Base-by-base conservation (phyloP, 306 rosid species). In the Fragaria nilgerrensis region DNA sequence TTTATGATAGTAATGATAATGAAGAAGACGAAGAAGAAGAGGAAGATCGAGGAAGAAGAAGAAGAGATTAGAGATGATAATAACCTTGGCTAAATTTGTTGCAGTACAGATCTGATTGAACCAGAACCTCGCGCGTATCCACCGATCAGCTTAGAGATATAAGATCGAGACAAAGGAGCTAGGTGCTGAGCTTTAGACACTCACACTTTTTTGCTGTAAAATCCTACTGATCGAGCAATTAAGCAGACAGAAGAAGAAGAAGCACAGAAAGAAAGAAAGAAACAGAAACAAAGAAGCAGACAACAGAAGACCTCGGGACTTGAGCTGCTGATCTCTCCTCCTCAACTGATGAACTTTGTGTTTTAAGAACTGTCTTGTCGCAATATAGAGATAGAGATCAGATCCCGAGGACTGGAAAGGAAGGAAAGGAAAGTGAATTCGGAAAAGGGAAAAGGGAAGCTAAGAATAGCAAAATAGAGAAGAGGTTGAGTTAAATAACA, bases 371-470 rank as follows among this genome's bases (percentile, higher is more conserved):
- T 68, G 83, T 61, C 79, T 70, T 76, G 36, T 76, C 76, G 34
- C 50, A 36, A 77, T 53, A 83, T 17, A 82, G 77, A 85, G 79
- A 50, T 56, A 75, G 70, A 49, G 61, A 85, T 73, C 84, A 77
- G 91, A 89, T 89, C 91, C 90, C 93, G 85, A 90, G 90, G 82
- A 82, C 75, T 44, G 36, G 53, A 65, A 74, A 73, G 68, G 68
- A 71, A 25, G 80, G 59, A 65, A 72, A 80, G 68, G 68, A 78
- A 80, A 72, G 44, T 34, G 43, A 64, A 64, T 2, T 19, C 69
- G 70, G 48, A 76, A 56, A 43, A 53, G 53, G 39, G 22, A 16
- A 65, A 61, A 64, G 45, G 45, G 70, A 74, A 71, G 62, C 37
- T 49, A 70, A 77, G 89, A 91, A 85, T 87, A 81, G 89, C 23